Conservation (phyloP, 345 rosid genomes). For the Salix suchowensis region DNA sequence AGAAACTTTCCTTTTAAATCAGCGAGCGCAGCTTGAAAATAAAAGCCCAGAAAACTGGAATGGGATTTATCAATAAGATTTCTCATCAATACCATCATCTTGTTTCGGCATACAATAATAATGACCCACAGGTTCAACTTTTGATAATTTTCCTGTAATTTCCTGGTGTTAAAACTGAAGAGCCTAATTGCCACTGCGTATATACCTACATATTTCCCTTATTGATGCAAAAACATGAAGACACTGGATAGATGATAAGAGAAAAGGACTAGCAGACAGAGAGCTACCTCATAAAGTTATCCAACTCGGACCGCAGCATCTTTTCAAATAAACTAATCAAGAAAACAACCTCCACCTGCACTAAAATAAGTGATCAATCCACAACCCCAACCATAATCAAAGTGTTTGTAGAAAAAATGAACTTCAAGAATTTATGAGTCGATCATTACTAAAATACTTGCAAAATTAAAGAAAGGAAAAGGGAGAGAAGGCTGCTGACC, state of each 20-base stretch:
- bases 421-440: neutral
- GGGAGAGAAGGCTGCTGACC: slow-evolving; percentile 23
- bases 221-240: neutral
- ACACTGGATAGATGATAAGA: neutral
- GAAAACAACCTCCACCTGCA: slow-evolving; percentile 65
- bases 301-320: slow-evolving; percentile 37
- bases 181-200: neutral
- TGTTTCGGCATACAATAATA: too few species aligned
- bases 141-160: neutral
- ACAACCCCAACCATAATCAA: neutral
- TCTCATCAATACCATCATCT: too few species aligned
- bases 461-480: neutral
- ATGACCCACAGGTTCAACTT: too few species aligned
- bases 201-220: too few species aligned
- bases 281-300: slow-evolving; percentile 38
- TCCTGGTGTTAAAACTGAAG: neutral
- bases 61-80: neutral
- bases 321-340: slow-evolving; percentile 63
- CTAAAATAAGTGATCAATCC: neutral
- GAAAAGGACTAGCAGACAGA: neutral
- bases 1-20: too few species aligned
- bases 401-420: neutral
- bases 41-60: too few species aligned
- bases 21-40: too few species aligned
- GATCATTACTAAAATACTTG: neutral